Evolutionary conservation across 2,329 filamentous ascomycete genomes (phyloP).

Genomic region (Alternaria atra): DNA sequence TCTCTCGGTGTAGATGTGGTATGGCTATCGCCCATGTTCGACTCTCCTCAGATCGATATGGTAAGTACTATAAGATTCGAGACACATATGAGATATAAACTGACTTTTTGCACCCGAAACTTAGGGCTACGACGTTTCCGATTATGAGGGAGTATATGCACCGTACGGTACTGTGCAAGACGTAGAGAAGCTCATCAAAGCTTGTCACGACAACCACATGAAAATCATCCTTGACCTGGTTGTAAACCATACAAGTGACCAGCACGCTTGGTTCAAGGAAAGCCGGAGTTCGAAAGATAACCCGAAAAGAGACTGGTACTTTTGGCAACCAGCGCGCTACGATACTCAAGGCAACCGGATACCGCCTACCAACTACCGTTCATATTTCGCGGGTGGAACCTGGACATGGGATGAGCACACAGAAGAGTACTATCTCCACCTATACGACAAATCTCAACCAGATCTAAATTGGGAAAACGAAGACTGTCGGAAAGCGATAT

Average conservation of each 20-base stretch:
- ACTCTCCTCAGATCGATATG: slow-evolving; percentile 73
- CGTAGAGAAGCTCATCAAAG: slow-evolving; percentile 68
- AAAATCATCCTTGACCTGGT: slow-evolving; percentile 78
- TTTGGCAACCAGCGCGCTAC: slow-evolving; percentile 68
- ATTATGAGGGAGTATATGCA: slow-evolving; percentile 72
- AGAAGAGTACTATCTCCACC: slow-evolving; percentile 57
- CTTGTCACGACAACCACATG: slow-evolving; percentile 70
- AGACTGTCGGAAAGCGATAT: slow-evolving; percentile 55
- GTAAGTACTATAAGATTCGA: background rate
- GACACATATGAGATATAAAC: background rate
- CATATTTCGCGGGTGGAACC: slow-evolving; percentile 52
- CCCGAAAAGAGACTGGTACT: slow-evolving; percentile 75
- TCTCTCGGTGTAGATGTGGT: slow-evolving; percentile 69
- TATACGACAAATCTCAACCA: slow-evolving; percentile 59
- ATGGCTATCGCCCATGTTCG: slow-evolving; percentile 74
- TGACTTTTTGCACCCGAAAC: background rate
- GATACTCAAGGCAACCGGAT: slow-evolving; percentile 62
- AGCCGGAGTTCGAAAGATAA: slow-evolving; percentile 68
- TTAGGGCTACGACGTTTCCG: slow-evolving; percentile 70
- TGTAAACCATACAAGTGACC: slow-evolving; percentile 78
- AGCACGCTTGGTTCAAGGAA: slow-evolving; percentile 76
- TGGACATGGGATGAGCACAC: slow-evolving; percentile 58
- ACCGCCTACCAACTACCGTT: slow-evolving; percentile 66
- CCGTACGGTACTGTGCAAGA: slow-evolving; percentile 74
- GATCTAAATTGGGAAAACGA: slow-evolving; percentile 61